Base-by-base conservation (phyloP, 805 yeast species). In the Candida lessepsii region DNA sequence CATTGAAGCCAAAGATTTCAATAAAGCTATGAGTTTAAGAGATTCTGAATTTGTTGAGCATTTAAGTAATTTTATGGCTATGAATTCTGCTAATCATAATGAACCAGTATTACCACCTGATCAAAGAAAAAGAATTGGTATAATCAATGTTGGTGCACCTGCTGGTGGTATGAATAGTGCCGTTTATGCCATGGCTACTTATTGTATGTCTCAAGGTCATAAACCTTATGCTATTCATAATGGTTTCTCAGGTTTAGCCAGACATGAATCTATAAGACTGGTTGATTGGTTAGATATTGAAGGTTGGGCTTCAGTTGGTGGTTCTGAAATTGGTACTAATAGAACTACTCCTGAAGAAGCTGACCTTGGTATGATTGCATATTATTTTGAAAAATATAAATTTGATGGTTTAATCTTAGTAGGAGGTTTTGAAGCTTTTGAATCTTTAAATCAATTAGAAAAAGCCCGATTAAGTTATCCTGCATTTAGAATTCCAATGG, bases 361-460 rank as follows among this genome's bases (percentile, higher is more conserved):
- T 20, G 97, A 91, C 61, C 64, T 87, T 52, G 99, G 99, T 38
- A 78, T 88, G 59, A 81, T 90, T 52, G 96, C 99, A 2, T 91
- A 80, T 67, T 86, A 90, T 62, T 83, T 93, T 74, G 96, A 91
- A 61, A 88, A 88, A 65, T 83, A 81, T 63, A 69, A 76, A 41
- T 80, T 93, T 57, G 93, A 93, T 57, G 99, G 98, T 29, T 75
- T 91, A 49, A 76, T 93, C 46, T 75, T 93, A 42, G 81, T 93
- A 46, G 99, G 99, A 51, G 99, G 99, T 1, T 93, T 90, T 58
- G 99, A 93, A 71, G 98, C 96, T n/a, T 93, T 82, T 73, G 75
- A 75, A 9, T 80, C 97, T 1, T 74, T 93, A 51, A 80, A 86
- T 54, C 86, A 89, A 69, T 75, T 93, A 50, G 84, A 86, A 52